Evolutionary conservation across 2,329 filamentous ascomycete species (phyloP).

Genomic region (Alternaria postmessia): DNA sequence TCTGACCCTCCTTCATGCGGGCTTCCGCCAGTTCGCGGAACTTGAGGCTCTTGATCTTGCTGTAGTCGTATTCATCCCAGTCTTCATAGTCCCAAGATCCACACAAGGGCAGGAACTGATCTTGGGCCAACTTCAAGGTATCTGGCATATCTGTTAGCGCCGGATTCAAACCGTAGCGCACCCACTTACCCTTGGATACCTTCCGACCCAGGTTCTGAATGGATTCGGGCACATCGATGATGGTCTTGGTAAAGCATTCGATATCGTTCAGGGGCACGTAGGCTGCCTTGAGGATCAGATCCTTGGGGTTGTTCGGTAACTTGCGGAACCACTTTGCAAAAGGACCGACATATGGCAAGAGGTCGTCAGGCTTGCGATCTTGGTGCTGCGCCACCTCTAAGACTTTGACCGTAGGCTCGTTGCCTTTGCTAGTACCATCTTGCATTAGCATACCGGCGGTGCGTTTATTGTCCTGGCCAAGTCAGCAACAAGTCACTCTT

Average conservation of each 20-base stretch:
- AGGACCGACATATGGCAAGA: constrained; percentile 79
- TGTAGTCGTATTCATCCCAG: constrained; percentile 87
- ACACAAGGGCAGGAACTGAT: constrained; percentile 73
- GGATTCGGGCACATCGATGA: constrained; percentile 61
- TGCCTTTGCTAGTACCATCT: constrained; percentile 74
- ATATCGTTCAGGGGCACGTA: constrained; percentile 79
- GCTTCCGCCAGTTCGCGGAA: constrained; percentile 81
- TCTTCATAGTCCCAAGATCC: constrained; percentile 74
- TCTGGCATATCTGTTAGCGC: constrained; percentile 45
- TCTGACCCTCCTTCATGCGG: constrained; percentile 68
- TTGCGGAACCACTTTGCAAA: constrained; percentile 74
- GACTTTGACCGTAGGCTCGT: constrained; percentile 75
- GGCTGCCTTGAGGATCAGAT: constrained; percentile 72
- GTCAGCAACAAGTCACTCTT: constrained; percentile 25
- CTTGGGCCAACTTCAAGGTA: constrained; percentile 67
- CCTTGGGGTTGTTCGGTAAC: constrained; percentile 70
- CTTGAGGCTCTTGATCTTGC: constrained; percentile 80
- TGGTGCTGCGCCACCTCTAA: constrained; percentile 77
- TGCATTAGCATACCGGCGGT: constrained; percentile 81
- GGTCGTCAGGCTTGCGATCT: constrained; percentile 79
- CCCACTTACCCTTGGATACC: constrained; percentile 55
- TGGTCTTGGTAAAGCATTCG: constrained; percentile 81
- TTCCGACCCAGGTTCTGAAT: constrained; percentile 55
- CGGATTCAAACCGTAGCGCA: constrained; percentile 33
- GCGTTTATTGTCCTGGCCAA: constrained; percentile 73